Base-by-base conservation (phyloP, 805 yeast species). In the Candida dajiaensis region DNA sequence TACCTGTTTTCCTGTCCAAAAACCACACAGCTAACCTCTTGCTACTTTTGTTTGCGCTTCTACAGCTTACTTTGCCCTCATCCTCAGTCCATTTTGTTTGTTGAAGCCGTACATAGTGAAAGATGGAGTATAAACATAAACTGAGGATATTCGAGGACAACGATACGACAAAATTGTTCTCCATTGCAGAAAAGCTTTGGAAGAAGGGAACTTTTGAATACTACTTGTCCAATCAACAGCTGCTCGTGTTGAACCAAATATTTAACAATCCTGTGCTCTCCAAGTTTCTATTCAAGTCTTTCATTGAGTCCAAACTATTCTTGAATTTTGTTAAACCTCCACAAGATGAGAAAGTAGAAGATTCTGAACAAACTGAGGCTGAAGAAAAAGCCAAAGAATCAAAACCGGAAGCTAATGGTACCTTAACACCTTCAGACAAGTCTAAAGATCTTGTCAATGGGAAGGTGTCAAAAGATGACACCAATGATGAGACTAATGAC, bases 141-240 rank as follows among this genome's bases (percentile, higher is more conserved):
- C 55, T 63, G 25, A 57, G 45, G 35, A 51, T 57, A 18, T 63
- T 63, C 47, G 56, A 58, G 52, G 47, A 47, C 21, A 59, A 63
- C 51, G 61, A 63, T 43, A 49, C 51, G 11, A 61, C 51, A 7
- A 46, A 49, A 23, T 45, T 63, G 40, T 63, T 47, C 40, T 28
- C 47, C 2, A 47, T 59, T 4, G 66, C 61, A 1, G 45, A 45
- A 25, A 52, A 53, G 36, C 45, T 63, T 10, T 59, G 48, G 52
- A 44, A 57, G 22, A 61, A 67, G 10, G 71, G 73, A 6, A 63
- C 65, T 18, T 76, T 78, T 52, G 74, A 72, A 44, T 68, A 73
- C 41, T 76, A 72, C 55, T 63, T 81, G 48, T 76, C 80, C 11
- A 69, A 76, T n/a, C 78, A 74, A 47, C 86, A 81, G 57, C 69